These are phyloP conservation scores for Phaeophleospora eucalypticola DNA, from an alignment of 2,329 filamentous ascomycete species.

Conservation along the genomic window DNA sequence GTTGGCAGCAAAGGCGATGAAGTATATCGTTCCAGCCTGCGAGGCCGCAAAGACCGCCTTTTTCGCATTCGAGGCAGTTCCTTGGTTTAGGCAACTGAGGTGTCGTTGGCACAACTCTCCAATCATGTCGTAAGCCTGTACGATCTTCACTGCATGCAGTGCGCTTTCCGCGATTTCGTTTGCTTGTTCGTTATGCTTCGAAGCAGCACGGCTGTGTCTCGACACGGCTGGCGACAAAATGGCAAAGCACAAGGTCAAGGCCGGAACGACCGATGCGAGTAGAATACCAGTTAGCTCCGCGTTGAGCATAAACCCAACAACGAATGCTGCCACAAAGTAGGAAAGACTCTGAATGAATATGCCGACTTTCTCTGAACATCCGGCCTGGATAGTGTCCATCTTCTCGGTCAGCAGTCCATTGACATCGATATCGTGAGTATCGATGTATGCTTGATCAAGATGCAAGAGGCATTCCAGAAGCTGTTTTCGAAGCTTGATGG, in stretches of 20 bases:
- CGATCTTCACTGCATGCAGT: slow-evolving; percentile 44
- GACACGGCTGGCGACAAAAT: slow-evolving; percentile 41
- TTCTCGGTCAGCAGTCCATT: slow-evolving; percentile 44
- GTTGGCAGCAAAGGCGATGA: slow-evolving; percentile 44
- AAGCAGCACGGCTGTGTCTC: slow-evolving; percentile 37
- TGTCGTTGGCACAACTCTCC: slow-evolving; percentile 39
- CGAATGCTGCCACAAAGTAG: slow-evolving; percentile 45
- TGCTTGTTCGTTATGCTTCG: slow-evolving; percentile 40
- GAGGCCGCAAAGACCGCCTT: slow-evolving; percentile 40
- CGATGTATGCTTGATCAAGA: slow-evolving; percentile 51
- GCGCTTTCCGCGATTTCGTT: slow-evolving; percentile 44
- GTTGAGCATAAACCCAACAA: slow-evolving; percentile 44
- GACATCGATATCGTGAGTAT: slow-evolving; percentile 49
- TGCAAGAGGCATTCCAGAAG: slow-evolving; percentile 47
- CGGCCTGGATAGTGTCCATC: slow-evolving; percentile 32
- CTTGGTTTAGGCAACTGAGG: slow-evolving; percentile 31
- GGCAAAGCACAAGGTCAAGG: slow-evolving; percentile 43
- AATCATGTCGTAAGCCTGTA: slow-evolving; percentile 47
- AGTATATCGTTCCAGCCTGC: slow-evolving; percentile 43
- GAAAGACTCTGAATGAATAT: slow-evolving; percentile 45
- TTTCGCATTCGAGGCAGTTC: slow-evolving; percentile 36
- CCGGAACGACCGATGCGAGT: slow-evolving; percentile 46
- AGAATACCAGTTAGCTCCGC: slow-evolving; percentile 41
- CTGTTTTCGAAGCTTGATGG: slow-evolving; percentile 44
- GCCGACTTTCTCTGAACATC: slow-evolving; percentile 46